phyloP scores from a whole-genome alignment of 306 rosid species.

The Cucumis cinereus region DNA sequence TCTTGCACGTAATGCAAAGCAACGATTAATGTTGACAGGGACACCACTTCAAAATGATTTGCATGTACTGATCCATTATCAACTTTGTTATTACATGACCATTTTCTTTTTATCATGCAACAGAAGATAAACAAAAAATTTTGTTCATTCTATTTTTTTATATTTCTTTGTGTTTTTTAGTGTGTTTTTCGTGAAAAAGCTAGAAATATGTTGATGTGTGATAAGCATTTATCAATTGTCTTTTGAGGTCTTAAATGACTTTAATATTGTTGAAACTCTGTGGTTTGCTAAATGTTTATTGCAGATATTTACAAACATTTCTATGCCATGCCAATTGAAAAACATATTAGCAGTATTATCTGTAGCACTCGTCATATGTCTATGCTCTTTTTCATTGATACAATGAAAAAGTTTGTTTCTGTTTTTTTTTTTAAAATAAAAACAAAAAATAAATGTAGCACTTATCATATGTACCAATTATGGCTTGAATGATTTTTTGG shows the following conservation, averaged over 20 bases:
- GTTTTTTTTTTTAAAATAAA: too few relatives aligned
- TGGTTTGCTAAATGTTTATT: neutral
- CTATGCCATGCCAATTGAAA: neutral
- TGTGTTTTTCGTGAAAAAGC: neutral
- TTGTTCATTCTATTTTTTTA: neutral
- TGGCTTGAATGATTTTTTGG: neutral
- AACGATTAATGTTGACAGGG: slow-evolving; percentile 94
- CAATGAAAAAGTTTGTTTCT: too few relatives aligned
- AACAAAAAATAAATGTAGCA: neutral
- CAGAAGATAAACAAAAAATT: neutral
- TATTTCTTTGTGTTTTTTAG: neutral
- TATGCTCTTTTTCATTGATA: too few relatives aligned
- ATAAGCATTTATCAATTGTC: neutral
- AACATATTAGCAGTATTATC: neutral
- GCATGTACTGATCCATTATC: slow-evolving; percentile 33
- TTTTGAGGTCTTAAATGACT: neutral
- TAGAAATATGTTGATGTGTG: neutral
- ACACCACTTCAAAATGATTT: slow-evolving; percentile 95
- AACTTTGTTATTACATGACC: slow-evolving; percentile 9
- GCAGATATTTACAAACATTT: neutral
- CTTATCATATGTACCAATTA: neutral
- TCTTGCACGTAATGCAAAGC: slow-evolving; percentile 86
- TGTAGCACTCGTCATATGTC: neutral
- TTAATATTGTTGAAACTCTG: neutral
- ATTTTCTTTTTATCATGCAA: slow-evolving; percentile 4